A percentile compares a stretch with the other conserved stretches of the same genome.
phyloP scores from a whole-genome alignment of 2,329 filamentous ascomycete species.

The Penicillium freii region DNA sequence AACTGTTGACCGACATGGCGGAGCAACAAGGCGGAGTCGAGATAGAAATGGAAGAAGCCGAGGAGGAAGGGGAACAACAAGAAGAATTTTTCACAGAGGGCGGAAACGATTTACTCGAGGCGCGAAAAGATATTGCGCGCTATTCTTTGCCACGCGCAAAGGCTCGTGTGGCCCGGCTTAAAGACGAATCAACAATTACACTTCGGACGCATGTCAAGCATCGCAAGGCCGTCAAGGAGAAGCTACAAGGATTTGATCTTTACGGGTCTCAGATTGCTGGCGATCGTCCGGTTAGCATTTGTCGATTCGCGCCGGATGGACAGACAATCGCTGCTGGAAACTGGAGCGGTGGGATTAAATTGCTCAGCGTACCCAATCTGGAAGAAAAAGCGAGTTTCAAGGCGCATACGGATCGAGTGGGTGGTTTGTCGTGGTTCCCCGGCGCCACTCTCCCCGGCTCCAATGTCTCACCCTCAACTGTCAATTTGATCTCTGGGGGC shows the following conservation, averaged over 20 bases:
- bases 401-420: conserved; percentile 84
- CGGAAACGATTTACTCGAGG: conserved; percentile 68
- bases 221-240: conserved; percentile 82
- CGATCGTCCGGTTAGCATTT: conserved; percentile 87
- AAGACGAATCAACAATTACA: conserved; percentile 76
- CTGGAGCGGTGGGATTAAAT: conserved; percentile 84
- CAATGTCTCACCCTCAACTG: conserved; percentile 67
- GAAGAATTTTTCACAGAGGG: conserved; percentile 96
- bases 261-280: conserved; percentile 92
- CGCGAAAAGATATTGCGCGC: conserved; percentile 73
- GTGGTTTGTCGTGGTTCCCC: conserved; percentile 87
- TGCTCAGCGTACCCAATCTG: conserved; percentile 79
- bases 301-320: conserved; percentile 82
- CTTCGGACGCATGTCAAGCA: conserved; percentile 89
- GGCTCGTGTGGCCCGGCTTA: conserved; percentile 72
- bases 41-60: conserved; percentile 53
- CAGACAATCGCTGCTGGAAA: conserved; percentile 84
- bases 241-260: conserved; percentile 77
- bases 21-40: conserved; percentile 57
- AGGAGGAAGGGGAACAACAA: conserved; percentile 68
- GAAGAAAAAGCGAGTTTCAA: conserved; percentile 72
- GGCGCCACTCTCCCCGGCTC: conserved; percentile 70
- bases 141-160: conserved; percentile 83
- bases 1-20: conserved; percentile 70
- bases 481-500: conserved; percentile 88